Percentiles rank a stretch among this genome's conserved stretches.
These are phyloP conservation scores for Boletus speciosus DNA, from an alignment of 768 basidiomycete genomes.

Conservation along the genomic window DNA sequence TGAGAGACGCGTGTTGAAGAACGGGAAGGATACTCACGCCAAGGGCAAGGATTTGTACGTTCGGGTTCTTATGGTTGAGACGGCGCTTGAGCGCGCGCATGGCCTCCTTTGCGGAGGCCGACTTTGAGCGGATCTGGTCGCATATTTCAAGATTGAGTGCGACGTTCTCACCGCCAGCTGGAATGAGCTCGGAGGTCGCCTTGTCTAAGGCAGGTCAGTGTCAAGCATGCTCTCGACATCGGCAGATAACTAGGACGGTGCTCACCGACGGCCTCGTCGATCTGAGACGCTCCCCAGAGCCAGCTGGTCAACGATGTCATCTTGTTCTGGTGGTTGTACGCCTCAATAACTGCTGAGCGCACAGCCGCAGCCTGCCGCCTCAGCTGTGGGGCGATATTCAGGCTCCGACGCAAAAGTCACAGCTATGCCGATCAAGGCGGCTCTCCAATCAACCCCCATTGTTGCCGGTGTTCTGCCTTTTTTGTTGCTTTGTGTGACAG, in stretches of 20 bases:
- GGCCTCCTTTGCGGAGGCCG: constrained; percentile 78
- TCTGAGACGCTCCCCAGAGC: constrained; percentile 80
- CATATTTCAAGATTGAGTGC: constrained; percentile 93
- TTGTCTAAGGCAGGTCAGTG: constrained; percentile 61
- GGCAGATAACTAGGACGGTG: not conserved
- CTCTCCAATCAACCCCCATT: not conserved
- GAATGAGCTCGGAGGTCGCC: constrained; percentile 88
- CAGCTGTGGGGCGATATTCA: constrained; percentile 9
- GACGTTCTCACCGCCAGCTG: constrained; percentile 83
- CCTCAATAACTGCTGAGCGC: constrained; percentile 1
- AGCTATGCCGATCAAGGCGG: constrained; percentile 8
- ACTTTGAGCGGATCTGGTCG: constrained; percentile 93
- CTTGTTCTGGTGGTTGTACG: constrained; percentile 15
- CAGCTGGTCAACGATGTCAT: constrained; percentile 66
- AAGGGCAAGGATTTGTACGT: constrained; percentile 87
- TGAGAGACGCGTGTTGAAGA: constrained; percentile 2
- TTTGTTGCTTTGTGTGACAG: not conserved
- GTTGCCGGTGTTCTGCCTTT: not conserved
- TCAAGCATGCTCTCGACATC: constrained; percentile 9
- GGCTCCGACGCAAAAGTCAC: constrained; percentile 18
- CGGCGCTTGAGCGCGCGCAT: constrained; percentile 86
- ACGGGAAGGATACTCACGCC: constrained; percentile 50
- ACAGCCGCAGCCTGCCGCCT: constrained; percentile 19
- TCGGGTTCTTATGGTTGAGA: constrained; percentile 91
- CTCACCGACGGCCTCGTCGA: constrained; percentile 80